Percentiles rank a stretch among this genome's conserved stretches.
These are phyloP conservation scores for Cladosporium sp. DNA, from an alignment of 2,329 filamentous ascomycete genomes.

Conservation along the genomic window DNA sequence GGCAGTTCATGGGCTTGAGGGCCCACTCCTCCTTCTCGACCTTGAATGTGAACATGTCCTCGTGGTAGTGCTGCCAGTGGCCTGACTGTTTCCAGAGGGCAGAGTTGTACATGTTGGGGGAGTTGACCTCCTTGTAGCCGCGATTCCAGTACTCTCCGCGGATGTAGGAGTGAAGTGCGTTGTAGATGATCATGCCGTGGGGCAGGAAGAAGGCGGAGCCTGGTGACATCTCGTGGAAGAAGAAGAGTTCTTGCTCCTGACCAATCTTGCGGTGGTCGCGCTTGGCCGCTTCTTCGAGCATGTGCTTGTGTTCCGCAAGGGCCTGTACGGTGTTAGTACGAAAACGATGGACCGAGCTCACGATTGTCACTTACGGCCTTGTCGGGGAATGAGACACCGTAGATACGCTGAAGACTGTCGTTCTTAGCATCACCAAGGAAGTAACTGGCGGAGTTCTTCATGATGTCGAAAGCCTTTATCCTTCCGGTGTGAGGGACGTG, in stretches of 20 bases:
- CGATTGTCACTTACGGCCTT: conserved; percentile 70
- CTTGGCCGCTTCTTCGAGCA: conserved; percentile 96
- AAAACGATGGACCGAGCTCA: not conserved
- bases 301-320: conserved; percentile 86
- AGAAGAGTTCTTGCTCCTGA: conserved; percentile 94
- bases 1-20: conserved; percentile 98
- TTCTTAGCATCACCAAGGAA: conserved; percentile 93
- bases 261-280: conserved; percentile 93
- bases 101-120: conserved; percentile 95
- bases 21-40: conserved; percentile 83
- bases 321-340: conserved; percentile 23
- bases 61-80: conserved; percentile 90
- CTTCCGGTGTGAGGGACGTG: conserved; percentile 92
- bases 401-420: conserved; percentile 93
- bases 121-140: conserved; percentile 91
- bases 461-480: conserved; percentile 92
- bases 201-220: conserved; percentile 91
- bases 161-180: conserved; percentile 79
- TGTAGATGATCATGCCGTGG: conserved; percentile 91
- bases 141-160: conserved; percentile 88
- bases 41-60: conserved; percentile 91
- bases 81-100: conserved; percentile 92
- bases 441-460: conserved; percentile 85
- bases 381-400: conserved; percentile 94
- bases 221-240: conserved; percentile 92